Conservation (phyloP, 2,329 filamentous ascomycete genomes). For the Emergomyces africanus region DNA sequence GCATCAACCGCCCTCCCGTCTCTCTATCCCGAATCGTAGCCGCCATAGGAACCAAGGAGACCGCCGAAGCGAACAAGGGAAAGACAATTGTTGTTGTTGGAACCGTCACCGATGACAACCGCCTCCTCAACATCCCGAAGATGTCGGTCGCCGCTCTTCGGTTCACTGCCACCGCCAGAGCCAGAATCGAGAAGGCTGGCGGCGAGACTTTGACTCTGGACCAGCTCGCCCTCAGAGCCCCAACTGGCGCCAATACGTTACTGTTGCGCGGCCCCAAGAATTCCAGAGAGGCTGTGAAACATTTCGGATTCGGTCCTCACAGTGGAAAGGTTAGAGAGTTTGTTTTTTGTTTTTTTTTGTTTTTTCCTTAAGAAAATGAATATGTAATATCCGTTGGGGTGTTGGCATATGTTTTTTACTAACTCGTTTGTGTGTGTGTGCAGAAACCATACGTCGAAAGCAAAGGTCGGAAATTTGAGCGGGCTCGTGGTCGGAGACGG, state of each 20-base stretch:
- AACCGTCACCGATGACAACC: slow-evolving; percentile 96
- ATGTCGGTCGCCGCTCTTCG: slow-evolving; percentile 84
- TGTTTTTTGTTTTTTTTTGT: slow-evolving; percentile 16
- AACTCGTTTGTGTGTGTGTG: slow-evolving; percentile 9
- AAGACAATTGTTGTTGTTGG: slow-evolving; percentile 92
- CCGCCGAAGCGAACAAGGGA: slow-evolving; percentile 43
- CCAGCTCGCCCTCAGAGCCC: slow-evolving; percentile 88
- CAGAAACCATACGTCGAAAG: slow-evolving; percentile 94
- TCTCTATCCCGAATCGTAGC: slow-evolving; percentile 80
- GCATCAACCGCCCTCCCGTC: slow-evolving; percentile 93
- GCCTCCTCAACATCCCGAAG: slow-evolving; percentile 81
- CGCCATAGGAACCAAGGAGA: slow-evolving; percentile 38
- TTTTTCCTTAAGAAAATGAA: no score
- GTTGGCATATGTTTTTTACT: neutral
- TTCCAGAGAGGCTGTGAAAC: slow-evolving; percentile 92
- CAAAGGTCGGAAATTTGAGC: slow-evolving; percentile 99
- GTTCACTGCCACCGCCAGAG: slow-evolving; percentile 92
- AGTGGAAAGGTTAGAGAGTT: slow-evolving; percentile 72
- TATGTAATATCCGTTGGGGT: neutral
- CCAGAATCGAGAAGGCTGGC: slow-evolving; percentile 83
- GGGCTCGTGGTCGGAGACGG: slow-evolving; percentile 94
- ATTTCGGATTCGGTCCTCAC: slow-evolving; percentile 98
- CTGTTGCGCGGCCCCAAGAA: slow-evolving; percentile 98
- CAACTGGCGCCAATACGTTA: slow-evolving; percentile 93
- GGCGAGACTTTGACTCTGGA: slow-evolving; percentile 94